These are phyloP conservation scores for Uncinocarpus reesii DNA, from an alignment of 2,329 filamentous ascomycete species.

Conservation along the genomic window DNA sequence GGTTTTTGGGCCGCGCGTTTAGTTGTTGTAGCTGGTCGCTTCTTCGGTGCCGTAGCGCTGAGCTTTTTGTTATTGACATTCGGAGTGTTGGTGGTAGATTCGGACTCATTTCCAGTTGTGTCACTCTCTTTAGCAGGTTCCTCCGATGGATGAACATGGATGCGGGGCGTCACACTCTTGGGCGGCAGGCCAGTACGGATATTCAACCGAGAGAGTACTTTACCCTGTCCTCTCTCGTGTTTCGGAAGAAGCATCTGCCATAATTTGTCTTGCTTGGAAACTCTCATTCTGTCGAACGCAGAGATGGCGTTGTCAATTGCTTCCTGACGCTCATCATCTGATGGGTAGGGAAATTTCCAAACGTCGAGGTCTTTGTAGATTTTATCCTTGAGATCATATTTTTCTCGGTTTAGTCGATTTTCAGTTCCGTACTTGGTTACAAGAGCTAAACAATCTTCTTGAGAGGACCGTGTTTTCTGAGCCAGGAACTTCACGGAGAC, in stretches of 20 bases:
- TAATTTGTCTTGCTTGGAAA: conserved; percentile 49
- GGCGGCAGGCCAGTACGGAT: conserved; percentile 36
- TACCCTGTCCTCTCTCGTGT: conserved; percentile 53
- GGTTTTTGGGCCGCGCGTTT: conserved; percentile 38
- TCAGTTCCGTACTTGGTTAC: conserved; percentile 45
- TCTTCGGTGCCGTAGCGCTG: conserved; percentile 19
- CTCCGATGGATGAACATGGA: conserved; percentile 30
- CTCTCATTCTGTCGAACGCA: conserved; percentile 52
- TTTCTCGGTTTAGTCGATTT: conserved; percentile 39
- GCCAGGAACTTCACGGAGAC: conserved; percentile 40
- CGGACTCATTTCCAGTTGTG: conserved; percentile 31
- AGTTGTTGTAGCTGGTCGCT: conserved; percentile 27
- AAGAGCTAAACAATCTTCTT: conserved; percentile 40
- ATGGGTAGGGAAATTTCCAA: conserved; percentile 50
- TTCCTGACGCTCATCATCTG: conserved; percentile 45
- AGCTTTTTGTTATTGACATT: neutral
- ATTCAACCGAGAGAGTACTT: conserved; percentile 49
- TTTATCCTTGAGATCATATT: conserved; percentile 49
- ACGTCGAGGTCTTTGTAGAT: conserved; percentile 52
- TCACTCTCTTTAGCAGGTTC: conserved; percentile 30
- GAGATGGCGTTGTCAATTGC: conserved; percentile 54
- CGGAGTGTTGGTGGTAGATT: conserved; percentile 23
- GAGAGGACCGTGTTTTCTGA: conserved; percentile 39
- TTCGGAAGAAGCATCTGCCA: conserved; percentile 54
- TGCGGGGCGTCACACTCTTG: conserved; percentile 30